Conservation (phyloP, 495 filamentous ascomycete genomes). For the Tuber aestivum region DNA sequence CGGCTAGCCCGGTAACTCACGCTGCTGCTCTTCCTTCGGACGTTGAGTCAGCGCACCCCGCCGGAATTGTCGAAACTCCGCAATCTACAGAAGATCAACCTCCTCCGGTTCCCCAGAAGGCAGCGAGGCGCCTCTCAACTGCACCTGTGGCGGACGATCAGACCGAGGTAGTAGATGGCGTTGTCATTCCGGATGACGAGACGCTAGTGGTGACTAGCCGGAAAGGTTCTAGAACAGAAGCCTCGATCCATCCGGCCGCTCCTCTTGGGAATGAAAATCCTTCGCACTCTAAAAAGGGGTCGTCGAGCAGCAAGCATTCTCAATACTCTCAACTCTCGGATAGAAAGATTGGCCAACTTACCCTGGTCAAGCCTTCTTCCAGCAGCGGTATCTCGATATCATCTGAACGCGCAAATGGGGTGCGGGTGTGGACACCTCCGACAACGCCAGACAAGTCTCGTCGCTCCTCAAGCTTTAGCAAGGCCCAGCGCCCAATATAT, state of each 20-base stretch:
- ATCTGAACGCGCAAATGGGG: conserved; percentile 26
- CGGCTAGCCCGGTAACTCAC: not conserved
- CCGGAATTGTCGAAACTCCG: conserved; percentile 27
- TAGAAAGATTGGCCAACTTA: conserved; percentile 40
- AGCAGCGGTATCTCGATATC: conserved; percentile 31
- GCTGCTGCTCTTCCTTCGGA: not conserved
- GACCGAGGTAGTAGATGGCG: conserved; percentile 9
- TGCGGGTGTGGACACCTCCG: conserved; percentile 37
- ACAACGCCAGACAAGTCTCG: conserved; percentile 39
- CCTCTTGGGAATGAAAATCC: conserved; percentile 25
- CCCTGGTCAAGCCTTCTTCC: conserved; percentile 34
- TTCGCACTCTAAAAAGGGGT: conserved; percentile 33
- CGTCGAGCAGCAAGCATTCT: conserved; percentile 38
- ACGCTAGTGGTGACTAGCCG: conserved; percentile 13
- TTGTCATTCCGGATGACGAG: conserved; percentile 29
- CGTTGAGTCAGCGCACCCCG: conserved; percentile 11
- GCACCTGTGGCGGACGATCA: conserved; percentile 18
- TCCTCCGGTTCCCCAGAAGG: conserved; percentile 10
- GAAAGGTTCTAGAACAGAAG: conserved; percentile 18
- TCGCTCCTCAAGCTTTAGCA: conserved; percentile 42
- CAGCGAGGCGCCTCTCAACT: conserved; percentile 23
- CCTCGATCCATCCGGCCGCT: conserved; percentile 15
- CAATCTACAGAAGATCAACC: conserved; percentile 22
- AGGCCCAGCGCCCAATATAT: conserved; percentile 50
- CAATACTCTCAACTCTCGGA: conserved; percentile 39